A percentile compares a stretch with the other conserved stretches of the same genome.
Evolutionary conservation across 441 rosid species (phyloP).

Genomic region (Biscutella laevigata): DNA sequence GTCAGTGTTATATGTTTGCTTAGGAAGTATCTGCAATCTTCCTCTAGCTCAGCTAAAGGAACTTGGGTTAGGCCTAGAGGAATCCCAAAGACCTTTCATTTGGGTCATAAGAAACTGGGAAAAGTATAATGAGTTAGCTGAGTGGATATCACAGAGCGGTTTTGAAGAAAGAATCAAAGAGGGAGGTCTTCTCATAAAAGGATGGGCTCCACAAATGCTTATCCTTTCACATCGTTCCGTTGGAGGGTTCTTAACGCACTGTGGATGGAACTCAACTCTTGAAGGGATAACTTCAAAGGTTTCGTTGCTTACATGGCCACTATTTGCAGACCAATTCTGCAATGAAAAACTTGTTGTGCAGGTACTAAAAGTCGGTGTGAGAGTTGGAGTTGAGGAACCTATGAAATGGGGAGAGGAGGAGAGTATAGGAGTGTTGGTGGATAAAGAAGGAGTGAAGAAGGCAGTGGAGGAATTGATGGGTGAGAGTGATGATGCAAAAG

Average conservation of each 20-base stretch:
- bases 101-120: constrained; percentile 30
- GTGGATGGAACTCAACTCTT: too few species aligned
- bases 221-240: constrained; percentile 38
- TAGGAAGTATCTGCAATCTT: too few species aligned
- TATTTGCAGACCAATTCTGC: constrained; percentile 36
- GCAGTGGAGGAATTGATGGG: too few species aligned
- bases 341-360: constrained; percentile 37
- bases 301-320: constrained; percentile 40
- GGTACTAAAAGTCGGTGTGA: constrained; percentile 32
- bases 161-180: too few species aligned
- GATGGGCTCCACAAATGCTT: constrained; percentile 49
- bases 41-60: constrained; percentile 17
- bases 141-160: constrained; percentile 27
- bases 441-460: too few species aligned
- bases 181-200: constrained; percentile 33
- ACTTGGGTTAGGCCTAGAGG: constrained; percentile 30
- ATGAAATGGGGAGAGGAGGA: constrained; percentile 31
- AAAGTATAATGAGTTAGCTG: constrained; percentile 21
- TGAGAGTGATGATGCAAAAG: too few species aligned
- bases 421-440: constrained; percentile 21
- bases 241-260: constrained; percentile 50
- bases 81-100: constrained; percentile 26
- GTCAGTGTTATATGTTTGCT: too few species aligned
- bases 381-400: constrained; percentile 24
- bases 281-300: constrained; percentile 34